phyloP scores from a whole-genome alignment of 1,139 yeast genomes.

The Nakaseomyces uthaithaninus region DNA sequence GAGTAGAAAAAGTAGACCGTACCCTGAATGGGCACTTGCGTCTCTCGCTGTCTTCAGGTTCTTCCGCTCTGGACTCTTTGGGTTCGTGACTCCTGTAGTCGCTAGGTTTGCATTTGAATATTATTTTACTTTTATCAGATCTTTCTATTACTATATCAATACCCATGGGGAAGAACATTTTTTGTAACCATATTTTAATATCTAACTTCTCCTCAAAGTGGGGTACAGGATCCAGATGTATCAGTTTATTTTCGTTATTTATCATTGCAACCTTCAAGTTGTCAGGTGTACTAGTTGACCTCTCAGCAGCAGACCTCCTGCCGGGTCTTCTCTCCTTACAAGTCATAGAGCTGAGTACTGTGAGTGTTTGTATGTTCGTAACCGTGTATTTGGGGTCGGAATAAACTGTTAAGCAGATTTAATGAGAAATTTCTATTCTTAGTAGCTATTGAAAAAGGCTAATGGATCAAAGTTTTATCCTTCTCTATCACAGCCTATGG shows the following conservation, averaged over 20 bases:
- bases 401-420: too few relatives aligned
- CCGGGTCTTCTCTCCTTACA: too few relatives aligned
- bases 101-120: conserved; percentile 54
- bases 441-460: too few relatives aligned
- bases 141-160: conserved; percentile 60
- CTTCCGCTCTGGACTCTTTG: conserved; percentile 25
- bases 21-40: conserved; percentile 57
- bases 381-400: too few relatives aligned
- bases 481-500: too few relatives aligned
- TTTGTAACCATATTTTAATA: conserved; percentile 64
- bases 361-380: too few relatives aligned
- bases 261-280: conserved; percentile 5
- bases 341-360: too few relatives aligned
- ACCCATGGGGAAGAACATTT: conserved; percentile 42
- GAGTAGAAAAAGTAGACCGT: conserved; percentile 55
- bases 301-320: background rate
- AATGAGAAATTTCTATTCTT: too few relatives aligned
- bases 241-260: conserved; percentile 27
- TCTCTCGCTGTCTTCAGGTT: conserved; percentile 14
- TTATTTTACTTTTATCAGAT: conserved; percentile 59
- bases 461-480: too few relatives aligned
- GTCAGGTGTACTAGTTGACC: conserved; percentile 6
- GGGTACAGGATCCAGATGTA: conserved; percentile 35
- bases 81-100: conserved; percentile 26
- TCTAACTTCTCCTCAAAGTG: conserved; percentile 39